Evolutionary conservation across 2,329 filamentous ascomycete genomes (phyloP).

Genomic region (Verticillium albo-atrum): DNA sequence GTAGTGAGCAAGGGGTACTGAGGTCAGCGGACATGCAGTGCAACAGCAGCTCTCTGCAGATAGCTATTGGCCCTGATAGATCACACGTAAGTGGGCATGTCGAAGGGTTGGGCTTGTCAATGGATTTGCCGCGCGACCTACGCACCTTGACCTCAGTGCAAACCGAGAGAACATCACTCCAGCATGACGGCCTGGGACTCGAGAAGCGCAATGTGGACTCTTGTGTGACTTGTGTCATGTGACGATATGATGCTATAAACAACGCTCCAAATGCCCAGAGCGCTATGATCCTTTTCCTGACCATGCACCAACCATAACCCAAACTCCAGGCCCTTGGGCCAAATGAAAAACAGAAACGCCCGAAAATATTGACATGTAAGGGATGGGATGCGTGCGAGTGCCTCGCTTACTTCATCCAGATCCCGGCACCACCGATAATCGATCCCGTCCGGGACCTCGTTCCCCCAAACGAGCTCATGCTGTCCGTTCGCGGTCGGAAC

Average conservation of each 20-base stretch:
- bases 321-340: not conserved
- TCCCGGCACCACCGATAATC: not conserved
- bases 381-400: not conserved
- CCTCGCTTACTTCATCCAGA: not conserved
- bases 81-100: too few relatives aligned
- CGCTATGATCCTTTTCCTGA: not conserved
- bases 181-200: too few relatives aligned
- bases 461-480: not conserved
- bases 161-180: too few relatives aligned
- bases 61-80: too few relatives aligned
- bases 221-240: too few relatives aligned
- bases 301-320: not conserved
- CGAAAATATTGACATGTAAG: not conserved
- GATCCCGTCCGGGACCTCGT: not conserved
- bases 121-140: too few relatives aligned
- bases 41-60: too few relatives aligned
- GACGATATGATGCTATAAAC: not conserved
- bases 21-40: too few relatives aligned
- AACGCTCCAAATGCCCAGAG: not conserved
- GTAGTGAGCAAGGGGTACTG: too few relatives aligned
- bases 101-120: too few relatives aligned
- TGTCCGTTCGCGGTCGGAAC: not conserved
- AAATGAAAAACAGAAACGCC: not conserved
- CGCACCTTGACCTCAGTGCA: too few relatives aligned
- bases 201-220: too few relatives aligned